These are phyloP conservation scores for Inonotus obliquus DNA, from an alignment of 1,284 basidiomycete species.

Conservation along the genomic window DNA sequence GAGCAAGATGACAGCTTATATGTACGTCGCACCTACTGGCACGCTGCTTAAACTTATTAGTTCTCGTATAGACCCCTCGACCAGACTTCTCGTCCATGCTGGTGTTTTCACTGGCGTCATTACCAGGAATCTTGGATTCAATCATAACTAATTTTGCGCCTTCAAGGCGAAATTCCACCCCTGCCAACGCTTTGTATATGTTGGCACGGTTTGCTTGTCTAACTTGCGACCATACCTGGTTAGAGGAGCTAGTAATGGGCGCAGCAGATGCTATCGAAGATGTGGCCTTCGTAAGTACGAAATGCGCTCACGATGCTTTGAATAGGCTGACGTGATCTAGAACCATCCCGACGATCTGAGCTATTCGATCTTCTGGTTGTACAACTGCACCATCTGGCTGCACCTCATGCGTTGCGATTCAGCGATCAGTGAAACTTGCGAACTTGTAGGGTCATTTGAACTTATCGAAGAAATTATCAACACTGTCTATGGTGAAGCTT, in stretches of 20 bases:
- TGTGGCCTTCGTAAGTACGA: slow-evolving; percentile 74
- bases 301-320: slow-evolving; percentile 4
- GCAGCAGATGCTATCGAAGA: slow-evolving; percentile 92
- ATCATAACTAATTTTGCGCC: slow-evolving; percentile 71
- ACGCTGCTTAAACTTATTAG: slow-evolving; percentile 11
- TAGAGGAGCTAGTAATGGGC: slow-evolving; percentile 88
- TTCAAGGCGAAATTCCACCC: slow-evolving; percentile 66
- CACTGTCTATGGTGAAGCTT: slow-evolving; percentile 80
- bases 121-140: slow-evolving; percentile 77
- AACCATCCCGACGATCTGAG: slow-evolving; percentile 80
- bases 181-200: slow-evolving; percentile 79
- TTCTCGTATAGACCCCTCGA: slow-evolving; percentile 53
- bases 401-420: slow-evolving; percentile 87
- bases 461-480: slow-evolving; percentile 87
- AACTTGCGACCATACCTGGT: slow-evolving; percentile 81
- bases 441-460: slow-evolving; percentile 74
- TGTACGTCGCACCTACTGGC: slow-evolving; percentile 36
- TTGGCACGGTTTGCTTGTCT: slow-evolving; percentile 85
- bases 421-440: slow-evolving; percentile 69
- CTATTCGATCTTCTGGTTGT: slow-evolving; percentile 90
- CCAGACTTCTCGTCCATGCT: slow-evolving; percentile 81
- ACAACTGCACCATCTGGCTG: slow-evolving; percentile 86
- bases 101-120: slow-evolving; percentile 77
- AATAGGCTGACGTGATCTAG: slow-evolving; percentile 35
- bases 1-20: slow-evolving; percentile 43